These are phyloP conservation scores for Neopestalotiopsis clavispora DNA, from an alignment of 2,329 filamentous ascomycete species.

Conservation along the genomic window DNA sequence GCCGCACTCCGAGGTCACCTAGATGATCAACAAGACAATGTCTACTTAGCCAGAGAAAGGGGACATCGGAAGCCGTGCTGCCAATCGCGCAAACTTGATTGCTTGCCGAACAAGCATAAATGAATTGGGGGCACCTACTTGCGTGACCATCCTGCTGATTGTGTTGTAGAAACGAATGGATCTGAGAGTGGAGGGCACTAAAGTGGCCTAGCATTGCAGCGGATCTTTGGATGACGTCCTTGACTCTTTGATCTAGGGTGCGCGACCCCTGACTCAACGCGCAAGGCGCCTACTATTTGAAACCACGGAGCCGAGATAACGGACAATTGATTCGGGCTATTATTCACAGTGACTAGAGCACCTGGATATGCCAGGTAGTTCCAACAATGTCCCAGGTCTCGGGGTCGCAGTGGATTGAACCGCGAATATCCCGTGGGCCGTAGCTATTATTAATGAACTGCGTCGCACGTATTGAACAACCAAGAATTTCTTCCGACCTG, in stretches of 20 bases:
- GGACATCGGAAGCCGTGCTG: not conserved
- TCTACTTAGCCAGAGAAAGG: not conserved
- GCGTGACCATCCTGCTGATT: too few relatives aligned
- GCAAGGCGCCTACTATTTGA: not conserved
- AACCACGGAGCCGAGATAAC: not conserved
- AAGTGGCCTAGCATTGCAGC: not conserved
- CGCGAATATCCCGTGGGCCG: not conserved
- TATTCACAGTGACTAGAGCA: not conserved
- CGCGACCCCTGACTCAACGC: not conserved
- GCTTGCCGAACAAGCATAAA: too few relatives aligned
- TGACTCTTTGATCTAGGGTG: not conserved
- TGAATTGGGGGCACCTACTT: too few relatives aligned
- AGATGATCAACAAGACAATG: too few relatives aligned
- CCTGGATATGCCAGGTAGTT: not conserved
- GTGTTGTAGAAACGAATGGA: not conserved
- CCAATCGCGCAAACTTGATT: not conserved
- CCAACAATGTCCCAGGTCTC: not conserved
- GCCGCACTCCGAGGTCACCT: not conserved
- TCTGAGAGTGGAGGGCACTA: not conserved
- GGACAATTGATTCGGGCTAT: not conserved
- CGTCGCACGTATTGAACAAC: not conserved
- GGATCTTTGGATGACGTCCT: constrained; percentile 2
- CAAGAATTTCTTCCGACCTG: not conserved
- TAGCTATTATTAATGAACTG: not conserved
- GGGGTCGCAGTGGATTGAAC: not conserved